Base-by-base conservation (phyloP, 1,139 yeast genomes). In the Pneumocystis sp. region DNA sequence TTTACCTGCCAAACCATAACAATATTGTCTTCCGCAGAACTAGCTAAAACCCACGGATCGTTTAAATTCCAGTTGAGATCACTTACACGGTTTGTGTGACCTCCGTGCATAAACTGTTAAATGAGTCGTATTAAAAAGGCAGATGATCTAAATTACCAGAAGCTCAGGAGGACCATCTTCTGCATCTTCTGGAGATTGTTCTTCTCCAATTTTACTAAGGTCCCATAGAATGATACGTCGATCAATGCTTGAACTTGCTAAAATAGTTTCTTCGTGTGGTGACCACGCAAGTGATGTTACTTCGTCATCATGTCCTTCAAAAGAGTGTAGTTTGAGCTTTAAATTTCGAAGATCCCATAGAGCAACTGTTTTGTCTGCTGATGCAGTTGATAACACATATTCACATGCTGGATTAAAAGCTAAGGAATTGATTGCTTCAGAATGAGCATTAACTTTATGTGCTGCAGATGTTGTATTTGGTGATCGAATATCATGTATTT, bases 11-110 rank as follows among this genome's bases (percentile, higher is more conserved):
- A 93, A 1, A 91, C 76, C 69, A 93, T 97, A 44, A 91, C 76
- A 3, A 95, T 83, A 73, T 93, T 93, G 73, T 93, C 97, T 72
- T 88, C 93, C 0, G 93, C 85, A 2, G 89, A 95, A 72, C 90
- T 85, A 8, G 93, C 87, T 61, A 91, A 71, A 76, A 89, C 80
- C 87, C 91, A 85, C 12, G 86, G 85, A 69, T 86, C 86, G 69
- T 84, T 85, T 0, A 85, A 83, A 67, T 90, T 88, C 98, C 98
- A 93, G 62, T 85, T 83, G 62, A 91, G 78, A 73, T 91, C 97
- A 71, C 87, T 85, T 19, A 93, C 88, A 31, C 95, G 91, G 65
- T 87, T 79, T 81, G 93, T 83, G 74, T 93, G 99, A 0, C 98
- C 98, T 15, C 87, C 89, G 74, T 95, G 98, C 45, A 82, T 80